phyloP scores from a whole-genome alignment of 331 rosid genomes.

The Quercus lobata region DNA sequence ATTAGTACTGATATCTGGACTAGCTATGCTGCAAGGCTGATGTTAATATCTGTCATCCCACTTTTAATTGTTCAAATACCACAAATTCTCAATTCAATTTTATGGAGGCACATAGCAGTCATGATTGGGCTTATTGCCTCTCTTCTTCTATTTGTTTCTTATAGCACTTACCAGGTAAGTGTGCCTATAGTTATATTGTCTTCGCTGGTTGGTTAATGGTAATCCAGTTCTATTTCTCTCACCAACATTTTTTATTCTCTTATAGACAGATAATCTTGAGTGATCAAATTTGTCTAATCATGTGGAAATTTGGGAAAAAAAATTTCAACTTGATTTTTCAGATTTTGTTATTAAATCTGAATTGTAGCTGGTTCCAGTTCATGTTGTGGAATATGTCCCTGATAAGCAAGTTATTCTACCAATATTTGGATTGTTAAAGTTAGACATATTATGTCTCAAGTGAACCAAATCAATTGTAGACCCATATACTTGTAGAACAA shows the following conservation, averaged over 20 bases:
- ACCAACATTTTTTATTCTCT: no score
- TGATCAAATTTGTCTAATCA: no score
- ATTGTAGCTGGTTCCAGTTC: neutral
- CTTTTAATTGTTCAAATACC: slow-evolving; percentile 82
- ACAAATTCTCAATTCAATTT: slow-evolving; percentile 59
- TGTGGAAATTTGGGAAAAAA: neutral
- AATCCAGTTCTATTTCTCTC: neutral
- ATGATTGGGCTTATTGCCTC: slow-evolving; percentile 74
- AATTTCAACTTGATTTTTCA: neutral
- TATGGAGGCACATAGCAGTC: slow-evolving; percentile 73
- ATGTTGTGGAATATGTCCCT: neutral
- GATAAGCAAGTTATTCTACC: neutral
- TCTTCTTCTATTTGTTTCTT: slow-evolving; percentile 38
- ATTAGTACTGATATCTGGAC: slow-evolving; percentile 96
- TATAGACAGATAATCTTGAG: no score
- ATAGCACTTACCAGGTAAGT: slow-evolving; percentile 81
- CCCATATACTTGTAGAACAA: no score
- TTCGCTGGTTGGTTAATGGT: neutral
- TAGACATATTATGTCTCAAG: neutral
- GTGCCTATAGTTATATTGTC: neutral
- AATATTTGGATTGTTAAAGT: neutral
- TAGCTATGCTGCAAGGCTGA: slow-evolving; percentile 73
- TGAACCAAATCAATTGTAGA: neutral
- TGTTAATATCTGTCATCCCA: slow-evolving; percentile 74
- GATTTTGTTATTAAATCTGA: neutral